These are phyloP conservation scores for Tephrocybe sp. DNA, from an alignment of 768 basidiomycete species.

Conservation along the genomic window DNA sequence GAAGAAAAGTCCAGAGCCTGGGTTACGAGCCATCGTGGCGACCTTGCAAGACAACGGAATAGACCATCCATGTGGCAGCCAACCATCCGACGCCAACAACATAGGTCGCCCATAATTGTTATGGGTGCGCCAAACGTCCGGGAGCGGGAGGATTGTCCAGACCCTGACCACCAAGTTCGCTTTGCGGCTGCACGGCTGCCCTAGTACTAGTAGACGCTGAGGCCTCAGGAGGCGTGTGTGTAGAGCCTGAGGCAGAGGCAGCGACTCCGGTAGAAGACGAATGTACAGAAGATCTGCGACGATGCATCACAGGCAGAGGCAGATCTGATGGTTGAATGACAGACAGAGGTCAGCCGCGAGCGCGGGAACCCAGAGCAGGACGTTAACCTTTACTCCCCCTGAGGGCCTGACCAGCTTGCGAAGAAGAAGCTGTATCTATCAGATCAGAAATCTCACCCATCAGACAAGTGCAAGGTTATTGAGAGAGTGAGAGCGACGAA, in stretches of 20 bases:
- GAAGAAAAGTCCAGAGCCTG: background rate
- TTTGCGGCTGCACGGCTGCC: background rate
- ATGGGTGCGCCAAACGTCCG: conserved; percentile 1
- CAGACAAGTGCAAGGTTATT: background rate
- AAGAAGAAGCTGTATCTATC: conserved; percentile 1
- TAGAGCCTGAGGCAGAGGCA: conserved; percentile 6
- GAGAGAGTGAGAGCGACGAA: background rate
- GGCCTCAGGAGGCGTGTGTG: conserved; percentile 8
- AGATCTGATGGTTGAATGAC: conserved; percentile 9
- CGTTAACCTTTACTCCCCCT: conserved; percentile 16
- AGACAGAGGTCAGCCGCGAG: background rate
- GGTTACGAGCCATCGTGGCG: conserved; percentile 1
- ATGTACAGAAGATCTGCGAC: conserved; percentile 9
- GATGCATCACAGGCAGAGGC: conserved; percentile 10
- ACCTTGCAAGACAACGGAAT: conserved; percentile 9
- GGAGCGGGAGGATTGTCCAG: background rate
- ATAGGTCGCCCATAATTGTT: conserved; percentile 13
- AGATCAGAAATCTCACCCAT: too few species aligned
- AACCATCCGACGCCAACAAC: conserved; percentile 4
- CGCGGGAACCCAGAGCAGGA: background rate
- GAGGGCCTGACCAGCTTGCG: conserved; percentile 7
- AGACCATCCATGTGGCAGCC: conserved; percentile 5
- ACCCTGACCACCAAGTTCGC: background rate
- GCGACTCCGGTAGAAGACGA: conserved; percentile 5
- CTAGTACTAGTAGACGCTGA: background rate